Base-by-base conservation (phyloP, 1,284 basidiomycete species). In the Moesziomyces sp. region DNA sequence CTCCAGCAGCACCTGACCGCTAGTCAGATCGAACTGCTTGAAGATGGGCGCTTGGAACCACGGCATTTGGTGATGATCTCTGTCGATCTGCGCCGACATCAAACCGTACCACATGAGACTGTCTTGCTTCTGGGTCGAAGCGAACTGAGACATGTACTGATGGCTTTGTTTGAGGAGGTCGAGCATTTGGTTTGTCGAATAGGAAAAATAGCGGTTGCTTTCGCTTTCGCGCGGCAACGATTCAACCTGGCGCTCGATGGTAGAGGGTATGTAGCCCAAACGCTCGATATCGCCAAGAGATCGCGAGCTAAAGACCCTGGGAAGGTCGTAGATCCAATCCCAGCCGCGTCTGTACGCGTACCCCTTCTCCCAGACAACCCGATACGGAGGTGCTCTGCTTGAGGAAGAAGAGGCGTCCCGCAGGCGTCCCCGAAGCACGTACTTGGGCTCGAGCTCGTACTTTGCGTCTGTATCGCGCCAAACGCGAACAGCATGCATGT, bases 11-110 rank as follows among this genome's bases (percentile, higher is more conserved):
- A 4, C 8, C 13, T 34, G 30, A 13, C 30, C 30, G 30, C 30
- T 13, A 34, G 30, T 11, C 30, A 34, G 30, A 4, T 34, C 13
- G 40, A 43, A 46, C 8, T 19, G 11, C 0, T 8, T 10, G 23
- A 57, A 49, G 8, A 63, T 2, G 11, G 60, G 60, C 4, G 50
- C 40, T 11, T 52, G 54, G 24, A 63, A 48, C 60, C 60, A 63
- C 3, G 59, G 19, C 2, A 7, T n/a, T 38, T 3, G 21, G 8
- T 1, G 35, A 10, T 0, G 28, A 19, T 23, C 11, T 34, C 30
- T 13, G 13, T 34, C 30, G 11, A 34, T 13, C 13, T 13, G 30
- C 30, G 30, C 30, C 30, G 30, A 13, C 30, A 34, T 34, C 30
- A 34, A 34, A 11, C 30, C 30, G 30, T 34, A 34, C 30, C 30